phyloP scores from a whole-genome alignment of 1,284 basidiomycete species.

The Trametes pubescens region DNA sequence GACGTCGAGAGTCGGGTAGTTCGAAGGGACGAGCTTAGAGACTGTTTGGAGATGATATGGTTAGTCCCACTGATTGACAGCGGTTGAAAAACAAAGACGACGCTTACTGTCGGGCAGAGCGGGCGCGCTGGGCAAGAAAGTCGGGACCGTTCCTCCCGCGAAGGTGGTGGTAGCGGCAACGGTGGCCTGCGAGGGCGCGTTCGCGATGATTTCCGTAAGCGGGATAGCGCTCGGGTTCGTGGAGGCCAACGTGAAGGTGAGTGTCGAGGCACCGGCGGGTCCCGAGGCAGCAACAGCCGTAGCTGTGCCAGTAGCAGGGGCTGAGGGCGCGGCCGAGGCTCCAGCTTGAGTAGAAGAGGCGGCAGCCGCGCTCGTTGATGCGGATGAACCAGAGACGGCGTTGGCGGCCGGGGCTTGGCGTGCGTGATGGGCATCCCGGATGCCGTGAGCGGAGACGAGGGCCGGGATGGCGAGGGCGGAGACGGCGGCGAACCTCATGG shows the following conservation, averaged over 20 bases:
- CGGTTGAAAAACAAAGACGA: conserved; percentile 12
- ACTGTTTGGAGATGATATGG: conserved; percentile 42
- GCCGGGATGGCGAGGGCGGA: conserved; percentile 44
- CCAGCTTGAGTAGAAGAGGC: conserved; percentile 22
- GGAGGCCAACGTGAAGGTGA: conserved; percentile 53
- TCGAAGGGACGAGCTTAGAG: conserved; percentile 49
- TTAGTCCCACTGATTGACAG: conserved; percentile 11
- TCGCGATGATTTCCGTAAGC: conserved; percentile 53
- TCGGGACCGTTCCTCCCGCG: conserved; percentile 53
- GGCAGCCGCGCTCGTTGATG: conserved; percentile 1
- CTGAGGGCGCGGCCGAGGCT: no score
- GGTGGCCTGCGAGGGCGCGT: conserved; percentile 48
- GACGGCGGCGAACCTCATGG: conserved; percentile 48
- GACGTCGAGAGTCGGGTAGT: conserved; percentile 78
- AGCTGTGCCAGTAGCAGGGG: conserved; percentile 26
- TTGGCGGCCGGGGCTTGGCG: conserved; percentile 41
- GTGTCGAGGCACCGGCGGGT: conserved; percentile 24
- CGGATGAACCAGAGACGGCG: conserved; percentile 21
- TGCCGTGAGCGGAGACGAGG: conserved; percentile 41
- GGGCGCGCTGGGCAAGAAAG: conserved; percentile 56
- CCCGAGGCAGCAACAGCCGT: conserved; percentile 24
- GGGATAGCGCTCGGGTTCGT: conserved; percentile 71
- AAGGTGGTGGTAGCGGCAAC: conserved; percentile 48
- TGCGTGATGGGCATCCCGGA: conserved; percentile 36
- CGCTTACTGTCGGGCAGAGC: conserved; percentile 56